phyloP scores from a whole-genome alignment of 2,329 filamentous ascomycete genomes.

The Chrysosporium keratinophilum region DNA sequence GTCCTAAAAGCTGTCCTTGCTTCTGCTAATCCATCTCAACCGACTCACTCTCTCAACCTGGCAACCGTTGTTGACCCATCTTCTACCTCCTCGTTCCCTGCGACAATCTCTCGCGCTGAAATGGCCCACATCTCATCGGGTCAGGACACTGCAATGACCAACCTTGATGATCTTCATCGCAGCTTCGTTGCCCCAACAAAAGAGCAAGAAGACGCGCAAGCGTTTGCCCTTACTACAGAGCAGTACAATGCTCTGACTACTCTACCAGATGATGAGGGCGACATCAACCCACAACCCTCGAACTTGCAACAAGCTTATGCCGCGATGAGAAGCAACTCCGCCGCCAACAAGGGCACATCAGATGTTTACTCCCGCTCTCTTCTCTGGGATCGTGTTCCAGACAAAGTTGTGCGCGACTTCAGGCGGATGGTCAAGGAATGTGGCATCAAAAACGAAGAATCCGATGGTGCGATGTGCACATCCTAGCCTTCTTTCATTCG shows the following conservation, averaged over 20 bases:
- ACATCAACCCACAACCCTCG: slow-evolving; percentile 33
- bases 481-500: neutral
- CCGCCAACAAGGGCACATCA: slow-evolving; percentile 49
- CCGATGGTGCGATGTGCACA: slow-evolving; percentile 14
- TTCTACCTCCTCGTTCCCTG: slow-evolving; percentile 20
- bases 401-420: slow-evolving; percentile 85
- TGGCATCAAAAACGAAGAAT: slow-evolving; percentile 33
- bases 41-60: slow-evolving; percentile 43
- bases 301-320: slow-evolving; percentile 56
- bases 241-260: slow-evolving; percentile 79
- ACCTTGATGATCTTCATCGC: slow-evolving; percentile 56
- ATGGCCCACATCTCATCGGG: slow-evolving; percentile 32
- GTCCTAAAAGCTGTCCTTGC: slow-evolving; percentile 39
- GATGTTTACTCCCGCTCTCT: slow-evolving; percentile 89
- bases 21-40: slow-evolving; percentile 33
- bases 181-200: slow-evolving; percentile 64
- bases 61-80: slow-evolving; percentile 19
- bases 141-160: slow-evolving; percentile 22
- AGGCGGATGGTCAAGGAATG: slow-evolving; percentile 78
- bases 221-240: slow-evolving; percentile 73
- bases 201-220: slow-evolving; percentile 77
- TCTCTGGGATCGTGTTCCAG: slow-evolving; percentile 87
- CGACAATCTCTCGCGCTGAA: slow-evolving; percentile 30
- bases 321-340: slow-evolving; percentile 58
- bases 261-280: slow-evolving; percentile 46